A percentile compares a stretch with the other conserved stretches of the same genome.
phyloP scores from a whole-genome alignment of 192 early-diverging fungal species.

The Coemansia sp. region DNA sequence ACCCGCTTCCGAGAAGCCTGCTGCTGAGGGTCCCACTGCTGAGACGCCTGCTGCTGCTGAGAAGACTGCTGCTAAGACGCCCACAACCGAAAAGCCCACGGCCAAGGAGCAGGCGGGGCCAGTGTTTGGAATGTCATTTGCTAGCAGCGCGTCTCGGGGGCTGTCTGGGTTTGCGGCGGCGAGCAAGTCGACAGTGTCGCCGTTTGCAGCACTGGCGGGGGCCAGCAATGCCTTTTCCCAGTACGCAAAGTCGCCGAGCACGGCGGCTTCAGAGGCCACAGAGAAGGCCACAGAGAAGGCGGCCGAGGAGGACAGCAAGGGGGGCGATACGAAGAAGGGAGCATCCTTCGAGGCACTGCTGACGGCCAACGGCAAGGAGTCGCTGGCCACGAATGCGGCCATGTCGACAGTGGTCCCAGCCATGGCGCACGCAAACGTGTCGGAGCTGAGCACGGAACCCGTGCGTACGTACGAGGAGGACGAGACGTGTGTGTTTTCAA shows the following conservation, averaged over 20 bases:
- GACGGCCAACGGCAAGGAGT: slow-evolving; percentile 23
- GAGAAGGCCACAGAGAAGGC: background rate
- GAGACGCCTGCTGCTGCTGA: background rate
- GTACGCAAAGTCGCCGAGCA: slow-evolving; percentile 28
- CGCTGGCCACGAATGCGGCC: slow-evolving; percentile 20
- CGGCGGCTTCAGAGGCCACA: background rate
- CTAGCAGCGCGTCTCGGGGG: slow-evolving; percentile 8
- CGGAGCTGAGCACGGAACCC: slow-evolving; percentile 1
- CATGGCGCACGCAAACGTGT: slow-evolving; percentile 14
- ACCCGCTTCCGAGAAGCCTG: no score
- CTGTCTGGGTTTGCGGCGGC: slow-evolving; percentile 36
- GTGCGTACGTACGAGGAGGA: slow-evolving; percentile 47
- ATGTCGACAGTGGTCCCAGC: slow-evolving; percentile 13
- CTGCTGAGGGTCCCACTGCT: no score
- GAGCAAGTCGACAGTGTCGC: slow-evolving; percentile 16
- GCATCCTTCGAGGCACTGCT: slow-evolving; percentile 43
- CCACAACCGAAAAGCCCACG: slow-evolving; percentile 2
- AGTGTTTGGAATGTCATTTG: slow-evolving; percentile 23
- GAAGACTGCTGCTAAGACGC: no score
- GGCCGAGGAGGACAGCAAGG: background rate
- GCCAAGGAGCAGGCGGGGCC: slow-evolving; percentile 1
- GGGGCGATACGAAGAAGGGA: slow-evolving; percentile 4
- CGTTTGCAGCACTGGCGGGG: slow-evolving; percentile 13
- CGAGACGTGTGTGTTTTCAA: slow-evolving; percentile 34
- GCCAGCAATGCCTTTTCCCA: slow-evolving; percentile 35